Evolutionary conservation across 345 rosid species (phyloP).

Genomic region (Gossypium sturtianum): DNA sequence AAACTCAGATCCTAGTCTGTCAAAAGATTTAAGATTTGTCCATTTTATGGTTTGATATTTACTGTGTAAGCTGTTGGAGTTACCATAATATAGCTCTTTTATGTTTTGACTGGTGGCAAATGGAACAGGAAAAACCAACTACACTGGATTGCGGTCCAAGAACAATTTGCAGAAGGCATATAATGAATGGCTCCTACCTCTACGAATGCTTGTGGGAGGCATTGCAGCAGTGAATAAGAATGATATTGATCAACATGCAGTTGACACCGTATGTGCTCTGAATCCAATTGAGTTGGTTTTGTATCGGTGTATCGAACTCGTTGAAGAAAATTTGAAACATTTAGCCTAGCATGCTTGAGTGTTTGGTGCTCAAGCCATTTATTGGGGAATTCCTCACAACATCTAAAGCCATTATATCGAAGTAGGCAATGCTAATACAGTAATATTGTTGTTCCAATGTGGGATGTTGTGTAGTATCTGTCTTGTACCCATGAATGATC

Average conservation of each 20-base stretch:
- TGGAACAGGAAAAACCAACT: conserved; percentile 44
- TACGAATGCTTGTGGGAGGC: conserved; percentile 40
- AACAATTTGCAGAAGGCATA: conserved; percentile 53
- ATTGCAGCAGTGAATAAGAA: conserved; percentile 36
- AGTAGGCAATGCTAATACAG: no score
- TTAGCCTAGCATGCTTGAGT: not conserved
- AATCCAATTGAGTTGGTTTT: conserved; percentile 68
- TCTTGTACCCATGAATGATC: no score
- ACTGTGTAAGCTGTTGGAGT: not conserved
- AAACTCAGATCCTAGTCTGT: not conserved
- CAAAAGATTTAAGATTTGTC: not conserved
- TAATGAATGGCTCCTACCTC: conserved; percentile 85
- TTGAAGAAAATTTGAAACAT: conserved; percentile 53
- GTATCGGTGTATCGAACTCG: conserved; percentile 81
- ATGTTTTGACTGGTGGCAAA: not conserved
- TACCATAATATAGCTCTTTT: not conserved
- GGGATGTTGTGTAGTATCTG: no score
- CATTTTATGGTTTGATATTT: not conserved
- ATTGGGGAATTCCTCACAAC: no score
- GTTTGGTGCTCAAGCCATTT: not conserved
- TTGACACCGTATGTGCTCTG: conserved; percentile 34
- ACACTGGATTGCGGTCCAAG: conserved; percentile 42
- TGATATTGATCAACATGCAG: conserved; percentile 31
- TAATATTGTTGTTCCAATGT: no score
- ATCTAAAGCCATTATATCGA: no score